A percentile compares a stretch with the other conserved stretches of the same genome.
phyloP scores from a whole-genome alignment of 2,329 filamentous ascomycete species.

The Trichophyton simii region DNA sequence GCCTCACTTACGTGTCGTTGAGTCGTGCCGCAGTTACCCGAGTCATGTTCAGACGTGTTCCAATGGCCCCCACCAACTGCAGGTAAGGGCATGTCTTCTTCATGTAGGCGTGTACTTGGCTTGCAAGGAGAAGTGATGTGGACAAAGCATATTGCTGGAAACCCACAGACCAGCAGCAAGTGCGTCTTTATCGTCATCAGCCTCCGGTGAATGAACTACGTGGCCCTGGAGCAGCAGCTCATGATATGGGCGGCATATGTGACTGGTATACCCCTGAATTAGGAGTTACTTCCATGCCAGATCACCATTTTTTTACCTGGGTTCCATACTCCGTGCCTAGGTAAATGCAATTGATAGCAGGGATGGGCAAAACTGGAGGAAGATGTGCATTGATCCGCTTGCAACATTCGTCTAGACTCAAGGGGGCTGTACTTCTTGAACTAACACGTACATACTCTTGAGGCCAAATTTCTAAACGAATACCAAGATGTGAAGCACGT shows the following conservation, averaged over 20 bases:
- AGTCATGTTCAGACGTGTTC: neutral
- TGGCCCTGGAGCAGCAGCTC: neutral
- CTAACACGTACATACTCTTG: too few relatives aligned
- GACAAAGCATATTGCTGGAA: neutral
- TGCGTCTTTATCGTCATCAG: too few relatives aligned
- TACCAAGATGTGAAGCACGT: too few relatives aligned
- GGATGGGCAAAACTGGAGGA: neutral
- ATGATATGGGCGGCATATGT: neutral
- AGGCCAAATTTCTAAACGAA: too few relatives aligned
- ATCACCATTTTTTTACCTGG: neutral
- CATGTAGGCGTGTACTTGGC: neutral
- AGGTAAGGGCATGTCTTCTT: neutral
- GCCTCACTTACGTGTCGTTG: neutral
- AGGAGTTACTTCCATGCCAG: neutral
- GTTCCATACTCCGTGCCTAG: neutral
- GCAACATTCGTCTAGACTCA: neutral
- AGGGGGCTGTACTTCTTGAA: too few relatives aligned
- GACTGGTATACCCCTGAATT: neutral
- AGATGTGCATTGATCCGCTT: neutral
- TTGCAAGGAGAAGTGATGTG: neutral
- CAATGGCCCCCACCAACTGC: neutral
- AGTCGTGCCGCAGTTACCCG: neutral
- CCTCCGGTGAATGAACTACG: neutral
- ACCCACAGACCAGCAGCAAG: neutral
- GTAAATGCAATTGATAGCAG: neutral